These are phyloP conservation scores for Leucosporidium yakuticum DNA, from an alignment of 768 basidiomycete species.

Conservation along the genomic window DNA sequence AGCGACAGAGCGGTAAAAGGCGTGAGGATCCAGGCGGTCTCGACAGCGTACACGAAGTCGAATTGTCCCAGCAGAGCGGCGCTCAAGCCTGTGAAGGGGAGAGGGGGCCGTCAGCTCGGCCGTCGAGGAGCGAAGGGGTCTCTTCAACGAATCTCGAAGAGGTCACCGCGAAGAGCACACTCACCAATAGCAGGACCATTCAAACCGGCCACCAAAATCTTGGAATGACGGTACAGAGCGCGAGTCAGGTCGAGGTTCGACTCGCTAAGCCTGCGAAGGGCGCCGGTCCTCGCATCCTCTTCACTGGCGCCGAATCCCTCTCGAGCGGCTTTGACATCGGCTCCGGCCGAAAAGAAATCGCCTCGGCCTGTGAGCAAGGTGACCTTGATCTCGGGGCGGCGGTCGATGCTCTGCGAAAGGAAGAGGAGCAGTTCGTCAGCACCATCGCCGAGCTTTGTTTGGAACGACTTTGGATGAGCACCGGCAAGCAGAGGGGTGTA, in stretches of 20 bases:
- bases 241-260: constrained; percentile 26
- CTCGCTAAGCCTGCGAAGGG: constrained; percentile 11
- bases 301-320: not conserved
- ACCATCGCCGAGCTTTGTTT: not conserved
- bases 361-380: constrained; percentile 28
- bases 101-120: too few species aligned
- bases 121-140: too few species aligned
- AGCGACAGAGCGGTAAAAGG: constrained; percentile 68
- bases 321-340: constrained; percentile 24
- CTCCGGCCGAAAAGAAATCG: constrained; percentile 31
- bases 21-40: constrained; percentile 57
- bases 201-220: constrained; percentile 63
- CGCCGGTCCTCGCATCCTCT: not conserved
- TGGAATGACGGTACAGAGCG: constrained; percentile 49
- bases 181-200: constrained; percentile 66
- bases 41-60: constrained; percentile 65
- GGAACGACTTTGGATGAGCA: not conserved
- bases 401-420: constrained; percentile 10
- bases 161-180: too few species aligned
- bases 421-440: constrained; percentile 2
- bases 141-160: too few species aligned
- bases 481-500: too few species aligned
- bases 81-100: not conserved
- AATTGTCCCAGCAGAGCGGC: constrained; percentile 62
- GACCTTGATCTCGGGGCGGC: constrained; percentile 11